Base-by-base conservation (phyloP, 2,329 filamentous ascomycete species). In the Dothidotthia symphoricarpi region DNA sequence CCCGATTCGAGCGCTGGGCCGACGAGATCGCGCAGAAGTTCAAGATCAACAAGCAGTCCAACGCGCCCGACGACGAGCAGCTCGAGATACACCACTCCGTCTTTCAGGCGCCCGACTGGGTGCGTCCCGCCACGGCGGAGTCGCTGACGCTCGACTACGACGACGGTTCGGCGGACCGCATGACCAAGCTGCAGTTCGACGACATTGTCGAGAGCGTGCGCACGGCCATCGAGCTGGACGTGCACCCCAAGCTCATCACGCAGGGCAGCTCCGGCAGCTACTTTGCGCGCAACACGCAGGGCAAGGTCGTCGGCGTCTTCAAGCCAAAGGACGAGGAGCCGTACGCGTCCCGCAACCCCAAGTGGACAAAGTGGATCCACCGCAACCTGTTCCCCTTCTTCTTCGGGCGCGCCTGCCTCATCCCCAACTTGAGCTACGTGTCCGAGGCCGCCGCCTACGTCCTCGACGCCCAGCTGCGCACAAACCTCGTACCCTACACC, bases 351-450 rank as follows among this genome's bases (percentile, higher is more conserved):
- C 86, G 88, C 53, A 98, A 98, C 63, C 93, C 93, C 5, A 98
- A 98, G 67, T 97, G 91, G 91, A 97, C 94, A 55, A 98, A 98
- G 70, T 98, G 93, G 93, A 90, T 98, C 72, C 93, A 98, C 67
- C 79, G 93, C 49, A 98, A 98, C 65, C 66, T 98, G 49, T 97
- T 98, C 55, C 93, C 93, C 7, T 98, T 94, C 71, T 96, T 88
- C 68, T 98, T 98, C 59, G 93, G 93, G 13, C 78, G 93, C 59
- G 90, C 91, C 30, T 97, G 89, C 51, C 80, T 98, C 36, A 98
- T 98, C 64, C 93, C 93, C 39, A 98, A 98, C 60, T 76, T 98
- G 33, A 96, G 90, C 37, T 98, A 98, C 64, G 88, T 98, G 53
- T 97, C 90, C 56, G 93, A 98, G 74, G 93, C 93, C 13, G 93